Evolutionary conservation across 2,329 filamentous ascomycete genomes (phyloP), one percentile per base, ranked within the genome.

Genomic region (Paecilomyces sp.): DNA sequence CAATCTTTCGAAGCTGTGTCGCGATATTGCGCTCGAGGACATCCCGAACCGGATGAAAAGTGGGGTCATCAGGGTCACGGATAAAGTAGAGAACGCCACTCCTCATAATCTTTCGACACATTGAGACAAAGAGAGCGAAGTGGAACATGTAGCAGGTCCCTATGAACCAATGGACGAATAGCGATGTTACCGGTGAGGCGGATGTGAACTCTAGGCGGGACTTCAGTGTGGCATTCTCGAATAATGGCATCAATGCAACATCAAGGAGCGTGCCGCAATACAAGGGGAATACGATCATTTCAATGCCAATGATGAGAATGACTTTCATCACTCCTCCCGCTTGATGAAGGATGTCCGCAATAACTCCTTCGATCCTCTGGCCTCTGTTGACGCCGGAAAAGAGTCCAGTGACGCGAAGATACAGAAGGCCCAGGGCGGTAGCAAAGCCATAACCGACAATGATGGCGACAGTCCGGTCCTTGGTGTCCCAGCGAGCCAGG

Each of bases 101-200:
- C 63, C 94, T 88, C 88, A 99, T 90, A 61, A 97, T 96, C 78
- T 96, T 97, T 63, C 94, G 88, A 76, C 94, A 99, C 92, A 99
- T 97, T 59, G 92, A 95, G 18, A 99, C 94, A 72, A 99, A 99
- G 2, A 99, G 83, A 4, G 94, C 94, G 72, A 99, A 99, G 73
- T 99, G 94, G 77, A 99, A 99, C 95, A 99, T 99, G 76, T 99
- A 99, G 63, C 92, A 96, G 3, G 94, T 99, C 55, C 94, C 94
- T 59, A 97, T 88, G 70, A 99, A 99, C 94, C 94, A 99, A 74
- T 99, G 94, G 57, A 97, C 89, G 72, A 99, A 99, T 13, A 95
- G 85, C 13, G 93, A 96, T 0, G 92, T 97, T 65, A 93, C 83
- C 0, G 94, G 94, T 62, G 88, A 91, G 62, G 86, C 82, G 58